A percentile compares a stretch with the other conserved stretches of the same genome.
These are phyloP conservation scores for Dothistroma pini DNA, from an alignment of 2,329 filamentous ascomycete species.

Conservation along the genomic window DNA sequence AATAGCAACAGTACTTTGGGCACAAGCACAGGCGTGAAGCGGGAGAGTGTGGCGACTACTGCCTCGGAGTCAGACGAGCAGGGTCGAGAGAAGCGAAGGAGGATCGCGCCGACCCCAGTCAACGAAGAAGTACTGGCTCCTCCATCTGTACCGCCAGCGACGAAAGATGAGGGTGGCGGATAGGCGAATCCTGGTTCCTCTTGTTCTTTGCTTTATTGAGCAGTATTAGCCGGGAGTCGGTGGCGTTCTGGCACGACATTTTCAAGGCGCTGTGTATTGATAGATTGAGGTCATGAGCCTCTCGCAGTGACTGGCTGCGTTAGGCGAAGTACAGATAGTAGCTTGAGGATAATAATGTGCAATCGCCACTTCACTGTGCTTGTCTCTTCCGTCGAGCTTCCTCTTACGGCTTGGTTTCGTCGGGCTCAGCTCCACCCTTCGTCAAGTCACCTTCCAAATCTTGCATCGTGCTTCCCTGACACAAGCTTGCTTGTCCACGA, in stretches of 20 bases:
- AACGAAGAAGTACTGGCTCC: slow-evolving; percentile 1
- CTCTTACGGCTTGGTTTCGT: neutral
- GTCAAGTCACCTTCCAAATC: neutral
- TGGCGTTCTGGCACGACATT: neutral
- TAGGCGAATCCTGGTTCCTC: neutral
- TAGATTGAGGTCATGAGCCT: neutral
- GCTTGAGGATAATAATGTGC: neutral
- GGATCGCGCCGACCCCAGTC: slow-evolving; percentile 46
- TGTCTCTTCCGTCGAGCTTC: neutral
- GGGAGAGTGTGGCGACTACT: slow-evolving; percentile 30
- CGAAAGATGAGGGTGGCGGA: neutral
- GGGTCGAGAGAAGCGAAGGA: slow-evolving; percentile 41
- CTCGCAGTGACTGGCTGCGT: neutral
- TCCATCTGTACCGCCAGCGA: slow-evolving; percentile 1
- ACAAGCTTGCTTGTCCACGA: neutral
- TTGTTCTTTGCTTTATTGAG: slow-evolving; percentile 11
- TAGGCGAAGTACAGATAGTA: neutral
- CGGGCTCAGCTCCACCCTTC: neutral
- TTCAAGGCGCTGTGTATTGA: neutral
- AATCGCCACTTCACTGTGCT: neutral
- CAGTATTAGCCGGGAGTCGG: slow-evolving; percentile 20
- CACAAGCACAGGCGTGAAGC: slow-evolving; percentile 27
- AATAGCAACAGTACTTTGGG: slow-evolving; percentile 9
- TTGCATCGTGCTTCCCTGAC: neutral
- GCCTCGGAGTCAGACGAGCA: slow-evolving; percentile 37